Evolutionary conservation across 2,329 filamentous ascomycete genomes (phyloP).

Genomic region (Nakataea oryzae): DNA sequence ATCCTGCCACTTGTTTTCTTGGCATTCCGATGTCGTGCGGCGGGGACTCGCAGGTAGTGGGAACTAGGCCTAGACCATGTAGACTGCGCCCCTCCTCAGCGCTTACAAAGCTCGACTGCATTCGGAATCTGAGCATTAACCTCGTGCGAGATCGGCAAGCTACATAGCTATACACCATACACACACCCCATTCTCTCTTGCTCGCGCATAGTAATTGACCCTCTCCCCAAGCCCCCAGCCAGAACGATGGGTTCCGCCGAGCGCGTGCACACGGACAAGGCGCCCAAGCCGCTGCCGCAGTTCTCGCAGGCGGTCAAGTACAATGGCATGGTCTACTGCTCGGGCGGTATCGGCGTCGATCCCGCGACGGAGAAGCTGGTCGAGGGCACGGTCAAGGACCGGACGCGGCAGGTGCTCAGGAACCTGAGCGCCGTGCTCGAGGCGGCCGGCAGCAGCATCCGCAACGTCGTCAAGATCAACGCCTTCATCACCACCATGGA

Average conservation of each 20-base stretch:
- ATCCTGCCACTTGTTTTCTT: no score
- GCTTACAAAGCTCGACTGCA: no score
- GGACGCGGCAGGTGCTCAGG: slow-evolving; percentile 32
- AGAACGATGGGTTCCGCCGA: neutral
- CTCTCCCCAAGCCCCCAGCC: no score
- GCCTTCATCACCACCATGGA: slow-evolving; percentile 44
- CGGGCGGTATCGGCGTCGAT: slow-evolving; percentile 49
- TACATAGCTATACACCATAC: neutral
- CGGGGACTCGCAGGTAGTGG: no score
- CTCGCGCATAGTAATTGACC: no score
- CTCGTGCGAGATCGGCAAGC: no score
- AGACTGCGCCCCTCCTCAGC: neutral
- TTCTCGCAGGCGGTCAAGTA: slow-evolving; percentile 51
- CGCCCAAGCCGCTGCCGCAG: slow-evolving; percentile 32
- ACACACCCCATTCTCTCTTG: no score
- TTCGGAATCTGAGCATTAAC: neutral
- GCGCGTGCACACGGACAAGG: neutral
- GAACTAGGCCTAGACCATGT: no score
- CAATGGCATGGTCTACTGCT: slow-evolving; percentile 63
- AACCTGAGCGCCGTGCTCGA: slow-evolving; percentile 50
- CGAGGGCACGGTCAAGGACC: slow-evolving; percentile 44
- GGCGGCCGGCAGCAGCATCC: slow-evolving; percentile 46
- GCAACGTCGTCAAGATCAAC: slow-evolving; percentile 57
- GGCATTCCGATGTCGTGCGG: no score
- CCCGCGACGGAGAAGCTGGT: slow-evolving; percentile 41